phyloP scores from a whole-genome alignment of 2,329 filamentous ascomycete species.

The Colletotrichum theobromicola region DNA sequence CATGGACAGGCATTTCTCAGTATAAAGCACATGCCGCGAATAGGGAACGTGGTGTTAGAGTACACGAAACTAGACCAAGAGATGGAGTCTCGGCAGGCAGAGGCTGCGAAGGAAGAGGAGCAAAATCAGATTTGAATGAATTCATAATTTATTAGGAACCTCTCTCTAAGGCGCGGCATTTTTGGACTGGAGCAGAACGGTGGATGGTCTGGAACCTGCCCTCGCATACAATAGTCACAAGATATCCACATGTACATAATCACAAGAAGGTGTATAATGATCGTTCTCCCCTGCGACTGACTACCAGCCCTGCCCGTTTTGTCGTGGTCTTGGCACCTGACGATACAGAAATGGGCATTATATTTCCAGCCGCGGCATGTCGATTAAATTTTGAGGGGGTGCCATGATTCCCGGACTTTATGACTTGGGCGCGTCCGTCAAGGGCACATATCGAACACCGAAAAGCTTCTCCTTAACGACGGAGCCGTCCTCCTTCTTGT shows the following conservation, averaged over 20 bases:
- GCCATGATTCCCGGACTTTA: background rate
- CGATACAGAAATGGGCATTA: too few species aligned
- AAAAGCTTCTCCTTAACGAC: slow-evolving; percentile 68
- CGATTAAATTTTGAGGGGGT: too few species aligned
- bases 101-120: slow-evolving; percentile 8
- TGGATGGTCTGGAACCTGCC: slow-evolving; percentile 15
- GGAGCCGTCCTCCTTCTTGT: slow-evolving; percentile 71
- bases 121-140: background rate
- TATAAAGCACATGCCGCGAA: slow-evolving; percentile 10
- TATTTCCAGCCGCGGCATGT: too few species aligned
- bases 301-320: too few species aligned
- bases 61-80: slow-evolving; percentile 10
- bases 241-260: background rate
- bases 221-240: background rate
- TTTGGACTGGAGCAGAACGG: background rate
- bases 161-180: background rate
- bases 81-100: slow-evolving; percentile 2
- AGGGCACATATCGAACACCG: slow-evolving; percentile 77
- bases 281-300: background rate
- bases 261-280: background rate
- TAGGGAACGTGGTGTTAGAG: slow-evolving; percentile 4
- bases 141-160: background rate
- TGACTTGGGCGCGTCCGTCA: slow-evolving; percentile 69
- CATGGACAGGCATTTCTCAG: slow-evolving; percentile 27
- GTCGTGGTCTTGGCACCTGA: too few species aligned